Conservation (phyloP, 495 filamentous ascomycete species). For the Penicillium turbatum region DNA sequence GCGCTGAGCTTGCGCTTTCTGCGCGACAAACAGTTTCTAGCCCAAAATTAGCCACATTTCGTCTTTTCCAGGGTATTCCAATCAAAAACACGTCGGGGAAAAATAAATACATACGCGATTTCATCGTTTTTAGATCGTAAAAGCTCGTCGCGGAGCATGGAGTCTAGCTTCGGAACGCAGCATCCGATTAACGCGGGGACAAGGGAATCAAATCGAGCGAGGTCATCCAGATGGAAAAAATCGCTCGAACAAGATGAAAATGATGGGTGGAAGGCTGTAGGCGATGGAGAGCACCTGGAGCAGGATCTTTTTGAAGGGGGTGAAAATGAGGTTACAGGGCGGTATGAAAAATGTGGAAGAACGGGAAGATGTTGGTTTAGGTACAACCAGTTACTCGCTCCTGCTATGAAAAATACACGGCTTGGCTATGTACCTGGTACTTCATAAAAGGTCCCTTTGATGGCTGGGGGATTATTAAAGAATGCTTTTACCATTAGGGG, state of each 20-base stretch:
- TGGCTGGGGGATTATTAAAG: background rate
- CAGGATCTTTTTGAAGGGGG: constrained; percentile 34
- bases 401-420: constrained; percentile 10
- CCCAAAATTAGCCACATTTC: constrained; percentile 33
- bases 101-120: constrained; percentile 55
- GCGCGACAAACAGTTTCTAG: constrained; percentile 68
- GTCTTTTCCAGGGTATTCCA: constrained; percentile 6
- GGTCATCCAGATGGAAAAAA: constrained; percentile 50
- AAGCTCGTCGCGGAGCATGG: constrained; percentile 55
- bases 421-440: constrained; percentile 10
- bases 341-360: constrained; percentile 23
- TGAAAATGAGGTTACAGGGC: constrained; percentile 36
- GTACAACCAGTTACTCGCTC: constrained; percentile 11
- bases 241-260: constrained; percentile 53
- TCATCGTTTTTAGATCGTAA: constrained; percentile 57
- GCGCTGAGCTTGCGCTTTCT: constrained; percentile 81
- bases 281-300: constrained; percentile 38
- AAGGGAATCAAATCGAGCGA: constrained; percentile 43
- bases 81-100: constrained; percentile 14
- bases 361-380: constrained; percentile 10
- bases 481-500: background rate
- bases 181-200: constrained; percentile 57
- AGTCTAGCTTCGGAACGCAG: constrained; percentile 50
- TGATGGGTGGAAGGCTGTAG: constrained; percentile 44
- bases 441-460: background rate